Conservation (phyloP, 495 filamentous ascomycete species). For the Parmelia sp. region DNA sequence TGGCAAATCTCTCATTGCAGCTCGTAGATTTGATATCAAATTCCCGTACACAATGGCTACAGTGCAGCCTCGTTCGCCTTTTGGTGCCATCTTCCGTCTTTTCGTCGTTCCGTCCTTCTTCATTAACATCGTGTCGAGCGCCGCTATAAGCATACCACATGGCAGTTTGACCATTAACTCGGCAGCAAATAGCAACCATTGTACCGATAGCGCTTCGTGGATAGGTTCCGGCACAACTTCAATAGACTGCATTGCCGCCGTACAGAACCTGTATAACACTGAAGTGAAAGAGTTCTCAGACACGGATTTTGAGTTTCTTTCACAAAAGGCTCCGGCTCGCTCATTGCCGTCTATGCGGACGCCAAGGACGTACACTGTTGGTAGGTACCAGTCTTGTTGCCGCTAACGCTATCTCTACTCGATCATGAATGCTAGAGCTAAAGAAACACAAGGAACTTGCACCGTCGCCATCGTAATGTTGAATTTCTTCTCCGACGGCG, state of each 20-base stretch:
- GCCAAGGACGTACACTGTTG: slow-evolving; percentile 8
- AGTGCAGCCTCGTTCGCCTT: neutral
- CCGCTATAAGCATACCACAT: neutral
- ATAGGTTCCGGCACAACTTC: neutral
- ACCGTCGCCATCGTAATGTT: slow-evolving; percentile 16
- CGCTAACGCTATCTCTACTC: neutral
- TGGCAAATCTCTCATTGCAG: neutral
- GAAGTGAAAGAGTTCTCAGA: neutral
- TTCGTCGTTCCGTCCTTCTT: neutral
- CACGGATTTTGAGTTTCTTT: slow-evolving; percentile 10
- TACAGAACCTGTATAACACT: neutral
- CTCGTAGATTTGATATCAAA: neutral
- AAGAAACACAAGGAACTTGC: neutral
- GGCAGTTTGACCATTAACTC: neutral
- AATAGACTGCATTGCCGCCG: neutral
- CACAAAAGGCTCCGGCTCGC: neutral
- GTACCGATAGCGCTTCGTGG: slow-evolving; percentile 1
- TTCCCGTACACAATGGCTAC: neutral
- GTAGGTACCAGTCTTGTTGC: neutral
- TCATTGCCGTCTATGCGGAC: neutral
- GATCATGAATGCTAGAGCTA: too few relatives aligned
- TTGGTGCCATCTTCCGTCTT: neutral
- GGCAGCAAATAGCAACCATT: neutral
- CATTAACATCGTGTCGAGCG: neutral
- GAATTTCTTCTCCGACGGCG: slow-evolving; percentile 7